These are phyloP conservation scores for Dendrocalamus sinicus DNA, from an alignment of 176 grass and related monocot species.

Conservation along the genomic window DNA sequence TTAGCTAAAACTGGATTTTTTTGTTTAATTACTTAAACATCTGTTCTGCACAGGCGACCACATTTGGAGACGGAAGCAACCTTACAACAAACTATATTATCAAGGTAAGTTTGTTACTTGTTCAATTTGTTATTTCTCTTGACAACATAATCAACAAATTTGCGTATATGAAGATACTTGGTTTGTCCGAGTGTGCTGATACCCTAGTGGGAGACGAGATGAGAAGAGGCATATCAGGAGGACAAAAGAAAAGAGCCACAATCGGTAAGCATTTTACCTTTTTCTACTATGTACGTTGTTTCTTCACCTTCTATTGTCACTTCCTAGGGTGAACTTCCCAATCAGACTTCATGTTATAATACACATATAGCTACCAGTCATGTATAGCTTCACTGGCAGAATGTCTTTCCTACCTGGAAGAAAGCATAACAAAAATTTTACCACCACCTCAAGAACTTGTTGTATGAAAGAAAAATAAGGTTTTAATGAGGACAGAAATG, in stretches of 20 bases:
- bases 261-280: slow-evolving; percentile 56
- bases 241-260: slow-evolving; percentile 95
- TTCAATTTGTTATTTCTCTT: slow-evolving; percentile 28
- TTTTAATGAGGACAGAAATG: background rate
- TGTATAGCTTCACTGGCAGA: background rate
- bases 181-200: slow-evolving; percentile 85
- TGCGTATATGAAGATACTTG: slow-evolving; percentile 71
- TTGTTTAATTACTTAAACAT: slow-evolving; percentile 44
- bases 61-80: slow-evolving; percentile 84
- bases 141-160: slow-evolving; percentile 23
- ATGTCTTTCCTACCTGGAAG: background rate
- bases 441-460: background rate
- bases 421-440: slow-evolving; percentile 17
- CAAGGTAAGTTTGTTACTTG: slow-evolving; percentile 56
- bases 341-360: background rate
- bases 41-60: slow-evolving; percentile 55
- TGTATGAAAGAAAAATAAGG: background rate
- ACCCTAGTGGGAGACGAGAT: slow-evolving; percentile 85
- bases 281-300: slow-evolving; percentile 16
- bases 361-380: slow-evolving; percentile 1
- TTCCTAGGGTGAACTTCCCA: slow-evolving; percentile 5
- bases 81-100: slow-evolving; percentile 86
- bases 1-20: background rate
- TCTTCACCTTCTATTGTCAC: background rate
- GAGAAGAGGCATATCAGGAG: slow-evolving; percentile 96